Evolutionary conservation across 2,329 filamentous ascomycete genomes (phyloP).

Genomic region (Emmonsiellopsis sp.): DNA sequence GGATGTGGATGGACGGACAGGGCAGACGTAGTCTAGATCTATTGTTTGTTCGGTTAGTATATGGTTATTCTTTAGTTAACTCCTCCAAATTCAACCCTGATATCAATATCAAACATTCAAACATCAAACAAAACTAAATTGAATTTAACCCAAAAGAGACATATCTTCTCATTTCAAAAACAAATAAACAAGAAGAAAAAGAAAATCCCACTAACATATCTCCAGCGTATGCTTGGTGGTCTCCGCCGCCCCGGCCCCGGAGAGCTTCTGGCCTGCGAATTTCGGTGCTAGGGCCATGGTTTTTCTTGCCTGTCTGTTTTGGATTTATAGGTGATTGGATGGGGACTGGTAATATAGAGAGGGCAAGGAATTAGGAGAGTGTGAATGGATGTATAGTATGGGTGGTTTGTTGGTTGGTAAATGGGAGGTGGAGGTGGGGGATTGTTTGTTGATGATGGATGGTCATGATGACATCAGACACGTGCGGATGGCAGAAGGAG

Average conservation of each 20-base stretch:
- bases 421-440: neutral
- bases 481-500: neutral
- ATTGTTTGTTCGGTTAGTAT: neutral
- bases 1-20: slow-evolving; percentile 32
- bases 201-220: slow-evolving; percentile 22
- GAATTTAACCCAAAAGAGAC: neutral
- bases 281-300: slow-evolving; percentile 52
- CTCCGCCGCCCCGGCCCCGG: slow-evolving; percentile 12
- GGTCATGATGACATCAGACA: neutral
- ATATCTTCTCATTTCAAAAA: neutral
- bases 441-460: neutral
- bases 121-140: neutral
- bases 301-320: too few species aligned
- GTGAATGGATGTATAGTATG: neutral
- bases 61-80: neutral
- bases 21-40: slow-evolving; percentile 87
- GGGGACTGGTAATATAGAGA: neutral
- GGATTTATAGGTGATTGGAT: neutral
- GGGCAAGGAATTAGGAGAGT: neutral
- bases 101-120: too few species aligned
- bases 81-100: too few species aligned
- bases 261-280: slow-evolving; percentile 45
- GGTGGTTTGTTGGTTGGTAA: neutral
- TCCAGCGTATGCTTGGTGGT: slow-evolving; percentile 28
- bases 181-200: too few species aligned